A percentile compares a stretch with the other conserved stretches of the same genome.
Conservation (phyloP, 2,329 filamentous ascomycete species). For the Phaeosphaeriaceae sp. region DNA sequence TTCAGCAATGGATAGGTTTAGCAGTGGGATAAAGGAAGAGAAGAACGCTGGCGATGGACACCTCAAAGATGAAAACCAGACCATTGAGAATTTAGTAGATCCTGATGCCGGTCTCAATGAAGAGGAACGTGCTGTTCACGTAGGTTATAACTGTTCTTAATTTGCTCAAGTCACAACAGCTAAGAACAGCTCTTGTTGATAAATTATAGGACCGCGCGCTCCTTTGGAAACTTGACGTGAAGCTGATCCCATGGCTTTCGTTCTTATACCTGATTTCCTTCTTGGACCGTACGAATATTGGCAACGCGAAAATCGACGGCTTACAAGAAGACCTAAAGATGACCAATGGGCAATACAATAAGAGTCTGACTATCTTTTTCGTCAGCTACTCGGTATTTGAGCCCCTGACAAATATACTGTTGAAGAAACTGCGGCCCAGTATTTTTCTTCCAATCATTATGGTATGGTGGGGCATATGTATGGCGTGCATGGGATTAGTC, state of each 20-base stretch:
- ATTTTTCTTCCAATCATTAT: conserved; percentile 85
- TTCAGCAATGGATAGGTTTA: conserved; percentile 25
- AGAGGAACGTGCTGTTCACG: conserved; percentile 67
- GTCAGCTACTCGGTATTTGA: conserved; percentile 83
- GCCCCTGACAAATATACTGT: conserved; percentile 76
- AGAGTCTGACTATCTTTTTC: conserved; percentile 82
- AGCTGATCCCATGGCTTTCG: conserved; percentile 70
- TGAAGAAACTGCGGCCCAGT: conserved; percentile 77
- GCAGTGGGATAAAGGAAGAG: conserved; percentile 27
- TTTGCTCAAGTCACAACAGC: background rate
- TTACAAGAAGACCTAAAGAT: conserved; percentile 66
- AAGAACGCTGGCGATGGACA: conserved; percentile 25
- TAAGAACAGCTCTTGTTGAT: background rate
- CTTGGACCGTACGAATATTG: conserved; percentile 75
- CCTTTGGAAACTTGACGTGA: conserved; percentile 66
- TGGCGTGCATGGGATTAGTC: conserved; percentile 72
- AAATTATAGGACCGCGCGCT: conserved; percentile 64
- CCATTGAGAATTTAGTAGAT: conserved; percentile 50
- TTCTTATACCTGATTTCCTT: conserved; percentile 78
- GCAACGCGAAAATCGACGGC: conserved; percentile 70
- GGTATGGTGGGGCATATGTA: conserved; percentile 66
- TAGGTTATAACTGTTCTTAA: conserved; percentile 47
- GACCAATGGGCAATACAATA: conserved; percentile 71
- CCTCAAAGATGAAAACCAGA: conserved; percentile 13
- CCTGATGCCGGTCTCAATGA: conserved; percentile 70